phyloP scores from a whole-genome alignment of 768 basidiomycete species.

The Trametes cubensis region DNA sequence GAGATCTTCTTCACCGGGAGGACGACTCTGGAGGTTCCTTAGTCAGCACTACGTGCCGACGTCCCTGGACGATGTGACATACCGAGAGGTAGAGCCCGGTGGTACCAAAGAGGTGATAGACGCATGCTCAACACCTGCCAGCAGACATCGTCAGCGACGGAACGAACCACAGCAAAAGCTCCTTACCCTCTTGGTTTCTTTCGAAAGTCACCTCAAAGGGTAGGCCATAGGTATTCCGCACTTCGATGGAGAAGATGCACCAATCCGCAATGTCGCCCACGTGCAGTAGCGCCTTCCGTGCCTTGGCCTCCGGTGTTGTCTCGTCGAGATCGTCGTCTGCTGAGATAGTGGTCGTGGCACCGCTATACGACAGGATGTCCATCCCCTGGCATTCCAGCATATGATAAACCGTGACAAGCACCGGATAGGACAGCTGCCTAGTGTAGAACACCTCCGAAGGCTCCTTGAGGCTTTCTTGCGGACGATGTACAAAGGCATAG shows the following conservation, averaged over 20 bases:
- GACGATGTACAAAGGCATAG: constrained; percentile 71
- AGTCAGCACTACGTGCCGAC: neutral
- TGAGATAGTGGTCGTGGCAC: constrained; percentile 18
- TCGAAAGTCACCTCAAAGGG: constrained; percentile 89
- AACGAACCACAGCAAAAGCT: neutral
- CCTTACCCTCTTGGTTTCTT: constrained; percentile 61
- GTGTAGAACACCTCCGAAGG: constrained; percentile 70
- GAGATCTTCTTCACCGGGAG: constrained; percentile 74
- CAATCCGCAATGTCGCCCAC: constrained; percentile 61
- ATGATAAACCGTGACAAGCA: constrained; percentile 93
- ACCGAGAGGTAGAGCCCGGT: constrained; percentile 87
- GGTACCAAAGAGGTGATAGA: constrained; percentile 66
- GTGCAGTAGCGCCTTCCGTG: constrained; percentile 37
- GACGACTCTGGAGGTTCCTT: constrained; percentile 48
- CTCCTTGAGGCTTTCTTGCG: constrained; percentile 33
- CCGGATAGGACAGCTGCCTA: constrained; percentile 84
- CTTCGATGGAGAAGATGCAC: constrained; percentile 88
- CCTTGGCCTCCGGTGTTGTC: constrained; percentile 22
- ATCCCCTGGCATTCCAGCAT: constrained; percentile 88
- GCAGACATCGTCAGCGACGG: neutral
- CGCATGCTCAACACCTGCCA: constrained; percentile 43
- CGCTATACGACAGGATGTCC: constrained; percentile 73
- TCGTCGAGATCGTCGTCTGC: constrained; percentile 27
- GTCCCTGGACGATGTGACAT: constrained; percentile 25
- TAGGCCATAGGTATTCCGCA: constrained; percentile 88